Conservation (phyloP, 2,329 filamentous ascomycete genomes). For the Bertia moriformis region DNA sequence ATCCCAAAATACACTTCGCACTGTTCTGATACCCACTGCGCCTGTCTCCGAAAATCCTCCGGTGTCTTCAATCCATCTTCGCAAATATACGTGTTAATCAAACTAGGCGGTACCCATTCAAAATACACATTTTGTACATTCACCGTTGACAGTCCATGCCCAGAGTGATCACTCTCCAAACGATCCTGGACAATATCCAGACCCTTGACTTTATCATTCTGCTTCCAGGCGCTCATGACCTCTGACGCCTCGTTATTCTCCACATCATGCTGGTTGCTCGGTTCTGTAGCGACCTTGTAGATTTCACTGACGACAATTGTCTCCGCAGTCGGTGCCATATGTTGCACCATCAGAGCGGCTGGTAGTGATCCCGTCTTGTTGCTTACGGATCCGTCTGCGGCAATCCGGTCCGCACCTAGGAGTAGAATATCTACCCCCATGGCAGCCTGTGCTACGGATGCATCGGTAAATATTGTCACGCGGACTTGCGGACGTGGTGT, state of each 20-base stretch:
- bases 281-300: slow-evolving; percentile 43
- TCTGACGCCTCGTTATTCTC: slow-evolving; percentile 38
- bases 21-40: too few species aligned
- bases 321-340: slow-evolving; percentile 26
- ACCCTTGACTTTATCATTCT: slow-evolving; percentile 8
- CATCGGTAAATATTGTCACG: slow-evolving; percentile 42
- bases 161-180: neutral
- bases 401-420: slow-evolving; percentile 50
- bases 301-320: slow-evolving; percentile 41
- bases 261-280: slow-evolving; percentile 20
- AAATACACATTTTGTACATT: slow-evolving; percentile 35
- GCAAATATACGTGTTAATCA: slow-evolving; percentile 38
- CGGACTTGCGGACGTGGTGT: too few species aligned
- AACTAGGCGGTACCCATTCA: slow-evolving; percentile 36
- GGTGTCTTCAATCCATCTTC: too few species aligned
- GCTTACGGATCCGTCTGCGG: slow-evolving; percentile 38
- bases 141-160: too few species aligned
- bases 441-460: slow-evolving; percentile 38
- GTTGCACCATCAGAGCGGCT: slow-evolving; percentile 35
- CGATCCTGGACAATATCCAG: slow-evolving; percentile 1
- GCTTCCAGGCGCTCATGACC: slow-evolving; percentile 30
- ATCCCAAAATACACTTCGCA: too few species aligned
- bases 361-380: slow-evolving; percentile 55
- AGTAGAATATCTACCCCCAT: slow-evolving; percentile 37
- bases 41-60: too few species aligned